Evolutionary conservation across 495 filamentous ascomycete genomes (phyloP).

Genomic region (Penicillium taxi): DNA sequence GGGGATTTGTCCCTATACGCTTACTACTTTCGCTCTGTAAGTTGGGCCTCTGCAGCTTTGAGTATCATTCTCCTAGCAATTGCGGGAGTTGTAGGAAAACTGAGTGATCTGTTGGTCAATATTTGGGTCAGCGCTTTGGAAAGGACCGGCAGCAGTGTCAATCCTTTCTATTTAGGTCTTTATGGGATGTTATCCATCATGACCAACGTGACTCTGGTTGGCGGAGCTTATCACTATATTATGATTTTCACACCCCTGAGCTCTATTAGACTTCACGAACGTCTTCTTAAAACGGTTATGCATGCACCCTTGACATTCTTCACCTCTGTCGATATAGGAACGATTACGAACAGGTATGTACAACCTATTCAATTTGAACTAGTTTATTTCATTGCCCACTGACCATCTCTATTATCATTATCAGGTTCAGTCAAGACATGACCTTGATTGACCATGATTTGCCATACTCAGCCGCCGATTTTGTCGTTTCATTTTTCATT

Average conservation of each 20-base stretch:
- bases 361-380: not conserved
- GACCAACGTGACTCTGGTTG: not conserved
- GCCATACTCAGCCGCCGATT: slow-evolving; percentile 1
- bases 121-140: not conserved
- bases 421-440: slow-evolving; percentile 12
- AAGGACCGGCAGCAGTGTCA: not conserved
- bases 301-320: slow-evolving; percentile 7
- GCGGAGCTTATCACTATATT: slow-evolving; percentile 1
- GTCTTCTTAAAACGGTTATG: slow-evolving; percentile 1
- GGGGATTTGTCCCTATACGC: not conserved
- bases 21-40: slow-evolving; percentile 4
- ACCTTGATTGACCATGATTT: slow-evolving; percentile 5
- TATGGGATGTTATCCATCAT: not conserved
- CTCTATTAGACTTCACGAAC: not conserved
- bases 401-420: not conserved
- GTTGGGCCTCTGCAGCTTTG: not conserved
- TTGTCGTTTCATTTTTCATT: not conserved
- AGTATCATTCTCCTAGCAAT: not conserved
- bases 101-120: slow-evolving; percentile 1
- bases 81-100: not conserved
- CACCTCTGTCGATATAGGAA: slow-evolving; percentile 5
- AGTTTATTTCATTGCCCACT: too few relatives aligned
- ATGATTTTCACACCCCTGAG: not conserved
- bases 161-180: slow-evolving; percentile 1
- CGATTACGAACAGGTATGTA: slow-evolving; percentile 4